Conservation (phyloP, 441 rosid genomes). For the Gossypium aridum region DNA sequence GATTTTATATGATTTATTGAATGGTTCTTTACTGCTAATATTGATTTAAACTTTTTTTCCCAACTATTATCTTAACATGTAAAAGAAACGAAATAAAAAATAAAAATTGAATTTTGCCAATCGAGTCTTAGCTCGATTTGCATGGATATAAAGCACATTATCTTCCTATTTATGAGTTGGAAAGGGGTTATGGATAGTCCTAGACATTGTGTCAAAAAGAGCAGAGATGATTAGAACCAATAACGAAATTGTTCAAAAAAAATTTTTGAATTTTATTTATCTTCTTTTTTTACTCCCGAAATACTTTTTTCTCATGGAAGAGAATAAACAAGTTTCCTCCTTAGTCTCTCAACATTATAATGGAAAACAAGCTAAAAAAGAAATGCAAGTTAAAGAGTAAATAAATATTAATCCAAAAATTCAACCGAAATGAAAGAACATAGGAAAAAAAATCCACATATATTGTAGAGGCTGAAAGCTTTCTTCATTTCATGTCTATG, state of each 20-base stretch:
- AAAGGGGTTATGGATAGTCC: no score
- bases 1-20: no score
- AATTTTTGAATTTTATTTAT: not conserved
- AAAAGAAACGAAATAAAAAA: not conserved
- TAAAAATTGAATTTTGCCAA: no score
- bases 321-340: not conserved
- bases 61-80: not conserved
- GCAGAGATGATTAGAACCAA: no score
- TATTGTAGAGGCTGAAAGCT: not conserved
- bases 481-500: slow-evolving; percentile 6
- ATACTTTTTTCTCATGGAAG: not conserved
- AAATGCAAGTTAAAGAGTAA: not conserved
- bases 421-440: not conserved
- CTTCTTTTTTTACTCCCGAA: not conserved
- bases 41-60: no score
- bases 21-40: no score
- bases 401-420: not conserved
- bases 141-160: no score
- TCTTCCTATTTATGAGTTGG: no score
- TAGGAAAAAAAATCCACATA: not conserved
- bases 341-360: not conserved
- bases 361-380: not conserved
- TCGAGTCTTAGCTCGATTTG: no score
- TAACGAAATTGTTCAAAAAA: not conserved
- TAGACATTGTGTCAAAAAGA: no score